phyloP scores from a whole-genome alignment of 192 early-diverging fungal genomes.

The Umbelopsis sp. region DNA sequence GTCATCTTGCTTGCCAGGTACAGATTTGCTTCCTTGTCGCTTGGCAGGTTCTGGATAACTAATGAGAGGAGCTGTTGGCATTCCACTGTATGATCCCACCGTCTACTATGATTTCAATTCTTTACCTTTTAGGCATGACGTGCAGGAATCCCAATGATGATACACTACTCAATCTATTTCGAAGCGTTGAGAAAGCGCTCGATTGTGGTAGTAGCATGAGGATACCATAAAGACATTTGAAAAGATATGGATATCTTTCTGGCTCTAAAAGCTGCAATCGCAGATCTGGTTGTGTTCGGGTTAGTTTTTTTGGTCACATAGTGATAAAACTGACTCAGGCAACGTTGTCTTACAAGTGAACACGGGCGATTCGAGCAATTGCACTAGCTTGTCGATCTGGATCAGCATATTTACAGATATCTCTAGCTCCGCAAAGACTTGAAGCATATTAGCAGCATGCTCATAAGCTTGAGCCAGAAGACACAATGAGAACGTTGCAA shows the following conservation, averaged over 20 bases:
- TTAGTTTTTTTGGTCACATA: neutral
- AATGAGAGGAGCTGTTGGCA: too few relatives aligned
- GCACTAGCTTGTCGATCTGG: conserved; percentile 98
- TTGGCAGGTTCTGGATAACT: conserved; percentile 16
- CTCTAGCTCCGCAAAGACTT: conserved; percentile 88
- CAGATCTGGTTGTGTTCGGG: conserved; percentile 52
- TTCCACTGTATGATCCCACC: neutral
- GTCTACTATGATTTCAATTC: neutral
- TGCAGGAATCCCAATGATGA: conserved; percentile 67
- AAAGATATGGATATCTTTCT: conserved; percentile 82
- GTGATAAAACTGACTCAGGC: neutral
- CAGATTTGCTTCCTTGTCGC: conserved; percentile 23
- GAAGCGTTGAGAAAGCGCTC: conserved; percentile 91
- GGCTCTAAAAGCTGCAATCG: conserved; percentile 95
- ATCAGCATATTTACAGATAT: conserved; percentile 94
- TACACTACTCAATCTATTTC: conserved; percentile 92
- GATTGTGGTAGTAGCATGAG: conserved; percentile 98
- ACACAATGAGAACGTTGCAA: conserved; percentile 91
- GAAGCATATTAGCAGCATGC: conserved; percentile 80
- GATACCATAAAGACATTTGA: conserved; percentile 93
- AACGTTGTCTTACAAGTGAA: conserved; percentile 76
- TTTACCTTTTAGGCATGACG: conserved; percentile 57
- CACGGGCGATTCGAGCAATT: conserved; percentile 95
- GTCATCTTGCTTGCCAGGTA: conserved; percentile 36
- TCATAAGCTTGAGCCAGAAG: conserved; percentile 97